Evolutionary conservation across 1,284 basidiomycete genomes (phyloP), one percentile per base, ranked within the genome.

Genomic region (Ustilago vetiveriae): DNA sequence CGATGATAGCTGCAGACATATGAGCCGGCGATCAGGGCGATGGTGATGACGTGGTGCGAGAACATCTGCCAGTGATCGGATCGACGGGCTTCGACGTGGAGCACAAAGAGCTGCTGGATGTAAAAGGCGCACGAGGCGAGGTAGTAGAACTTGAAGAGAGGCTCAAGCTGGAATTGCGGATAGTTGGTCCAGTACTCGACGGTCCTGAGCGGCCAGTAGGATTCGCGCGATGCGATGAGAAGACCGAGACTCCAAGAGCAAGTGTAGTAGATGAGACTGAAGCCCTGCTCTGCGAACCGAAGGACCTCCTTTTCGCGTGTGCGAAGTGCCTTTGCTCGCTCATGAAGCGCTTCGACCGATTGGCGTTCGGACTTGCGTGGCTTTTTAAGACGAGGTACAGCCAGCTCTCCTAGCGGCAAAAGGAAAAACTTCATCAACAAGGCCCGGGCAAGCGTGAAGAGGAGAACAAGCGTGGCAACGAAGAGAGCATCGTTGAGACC

Each of bases 1-100:
- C 92, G 89, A 9, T 92, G 94, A 79, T 89, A 90, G 83, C 94
- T 90, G 82, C 86, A 88, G 51, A 86, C 85, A 83, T 96, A 98
- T 79, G 91, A 93, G 26, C 85, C 81, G 29, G 86, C 82, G 84
- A 97, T 88, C 67, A 98, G 87, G 35, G 86, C 82, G 56, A 94
- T 87, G 17, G 94, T 95, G 76, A 98, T 90, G 75, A 96, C 82
- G 83, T 98, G 95, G 84, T 98, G 95, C 26, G 88, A 85, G 86
- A 97, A 90, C 95, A 98, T 98, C 83, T 97, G 94, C 82, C 86
- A 86, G 82, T 96, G 92, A 83, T 98, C 95, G 80, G 92, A 94
- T 54, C 95, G 87, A 50, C 88, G 86, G 42, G 90, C 93, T 83
- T 98, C 95, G n/a, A 92, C 89, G 82, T 97, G 82, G 82, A 98